These are phyloP conservation scores for Pseudocercospora crystallina DNA, from an alignment of 2,329 filamentous ascomycete genomes.

Conservation along the genomic window DNA sequence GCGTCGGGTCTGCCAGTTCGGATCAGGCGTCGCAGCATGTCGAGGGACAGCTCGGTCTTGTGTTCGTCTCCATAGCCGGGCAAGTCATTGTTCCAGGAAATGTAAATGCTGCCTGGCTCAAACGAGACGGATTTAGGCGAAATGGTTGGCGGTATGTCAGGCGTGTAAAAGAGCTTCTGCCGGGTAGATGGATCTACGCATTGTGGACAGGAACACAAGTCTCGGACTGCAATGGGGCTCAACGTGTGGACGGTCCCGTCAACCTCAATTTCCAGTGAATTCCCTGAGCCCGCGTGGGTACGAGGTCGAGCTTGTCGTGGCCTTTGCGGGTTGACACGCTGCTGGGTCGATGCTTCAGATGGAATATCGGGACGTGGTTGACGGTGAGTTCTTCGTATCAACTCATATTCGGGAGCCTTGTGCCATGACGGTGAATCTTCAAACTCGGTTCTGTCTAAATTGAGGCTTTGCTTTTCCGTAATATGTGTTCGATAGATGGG, in stretches of 20 bases:
- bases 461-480: too few relatives aligned
- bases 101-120: conserved; percentile 24
- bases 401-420: too few relatives aligned
- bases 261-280: not conserved
- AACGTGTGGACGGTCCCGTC: conserved; percentile 12
- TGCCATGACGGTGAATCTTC: too few relatives aligned
- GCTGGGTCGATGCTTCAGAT: too few relatives aligned
- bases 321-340: too few relatives aligned
- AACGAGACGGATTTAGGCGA: conserved; percentile 38
- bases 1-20: not conserved
- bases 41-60: conserved; percentile 37
- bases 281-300: not conserved
- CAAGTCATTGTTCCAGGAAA: conserved; percentile 64
- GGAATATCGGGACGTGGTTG: not conserved
- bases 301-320: not conserved
- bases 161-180: conserved; percentile 65
- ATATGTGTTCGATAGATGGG: too few relatives aligned
- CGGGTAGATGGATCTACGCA: conserved; percentile 61
- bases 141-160: conserved; percentile 60
- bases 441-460: too few relatives aligned
- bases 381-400: too few relatives aligned
- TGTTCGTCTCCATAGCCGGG: conserved; percentile 44
- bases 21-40: conserved; percentile 2
- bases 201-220: conserved; percentile 57
- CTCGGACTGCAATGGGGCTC: conserved; percentile 48